Conservation (phyloP, 495 filamentous ascomycete genomes). For the Penicillium desertorum region DNA sequence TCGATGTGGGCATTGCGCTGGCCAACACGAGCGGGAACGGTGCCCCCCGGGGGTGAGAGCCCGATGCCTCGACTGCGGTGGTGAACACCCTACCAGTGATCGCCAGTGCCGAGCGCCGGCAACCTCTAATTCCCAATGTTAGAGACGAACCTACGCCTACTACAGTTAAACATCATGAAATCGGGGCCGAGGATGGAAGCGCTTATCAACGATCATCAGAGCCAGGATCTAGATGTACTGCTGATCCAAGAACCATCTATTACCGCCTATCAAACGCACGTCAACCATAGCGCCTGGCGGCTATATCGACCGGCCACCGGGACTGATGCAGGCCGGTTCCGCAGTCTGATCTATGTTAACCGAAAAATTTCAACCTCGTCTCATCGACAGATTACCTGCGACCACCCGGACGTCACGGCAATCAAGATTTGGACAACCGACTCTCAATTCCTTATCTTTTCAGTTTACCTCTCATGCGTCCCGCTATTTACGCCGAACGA, state of each 20-base stretch:
- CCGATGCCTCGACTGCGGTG: constrained; percentile 25
- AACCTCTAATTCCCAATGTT: constrained; percentile 19
- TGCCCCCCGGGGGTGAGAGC: constrained; percentile 24
- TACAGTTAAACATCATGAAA: constrained; percentile 35
- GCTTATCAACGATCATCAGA: constrained; percentile 30
- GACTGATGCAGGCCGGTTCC: constrained; percentile 13
- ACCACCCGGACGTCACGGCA: constrained; percentile 24
- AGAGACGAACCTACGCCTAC: constrained; percentile 23
- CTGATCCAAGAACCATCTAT: constrained; percentile 31
- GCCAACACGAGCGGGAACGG: constrained; percentile 20
- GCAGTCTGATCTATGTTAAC: constrained; percentile 32
- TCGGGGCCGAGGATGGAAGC: constrained; percentile 29
- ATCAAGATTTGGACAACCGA: constrained; percentile 29
- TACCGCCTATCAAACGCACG: constrained; percentile 24
- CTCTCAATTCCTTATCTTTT: constrained; percentile 22
- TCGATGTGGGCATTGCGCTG: constrained; percentile 28
- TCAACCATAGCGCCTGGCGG: constrained; percentile 33
- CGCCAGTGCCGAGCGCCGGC: constrained; percentile 14
- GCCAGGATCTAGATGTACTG: constrained; percentile 26
- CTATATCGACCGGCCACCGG: constrained; percentile 25
- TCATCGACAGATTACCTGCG: constrained; percentile 22
- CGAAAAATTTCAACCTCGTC: constrained; percentile 26
- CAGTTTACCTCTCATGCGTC: constrained; percentile 17
- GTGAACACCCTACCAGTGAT: constrained; percentile 26
- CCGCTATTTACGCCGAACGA: constrained; percentile 6